Evolutionary conservation across 768 basidiomycete species (phyloP).

Genomic region (Nevesoporus exiguus): DNA sequence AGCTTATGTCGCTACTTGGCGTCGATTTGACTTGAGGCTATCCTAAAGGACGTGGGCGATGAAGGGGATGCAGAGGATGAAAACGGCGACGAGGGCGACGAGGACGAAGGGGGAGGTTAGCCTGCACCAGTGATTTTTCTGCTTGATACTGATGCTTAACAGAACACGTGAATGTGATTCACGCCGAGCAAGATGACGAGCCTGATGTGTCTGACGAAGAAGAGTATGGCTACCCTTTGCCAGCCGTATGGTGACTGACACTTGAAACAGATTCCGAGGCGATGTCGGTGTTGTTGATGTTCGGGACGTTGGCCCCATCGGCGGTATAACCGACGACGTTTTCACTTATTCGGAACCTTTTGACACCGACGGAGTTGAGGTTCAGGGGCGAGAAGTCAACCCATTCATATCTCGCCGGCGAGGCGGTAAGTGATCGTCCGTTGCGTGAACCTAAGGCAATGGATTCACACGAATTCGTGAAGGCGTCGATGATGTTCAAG

Average conservation of each 20-base stretch:
- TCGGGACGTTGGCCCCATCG: slow-evolving; percentile 30
- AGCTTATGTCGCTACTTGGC: background rate
- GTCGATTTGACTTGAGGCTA: slow-evolving; percentile 7
- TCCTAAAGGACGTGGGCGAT: slow-evolving; percentile 50
- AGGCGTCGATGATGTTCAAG: slow-evolving; percentile 54
- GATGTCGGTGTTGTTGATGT: slow-evolving; percentile 40
- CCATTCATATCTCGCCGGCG: slow-evolving; percentile 54
- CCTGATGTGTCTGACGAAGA: slow-evolving; percentile 68
- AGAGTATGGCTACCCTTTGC: slow-evolving; percentile 41
- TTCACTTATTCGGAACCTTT: slow-evolving; percentile 56
- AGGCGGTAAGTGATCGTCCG: slow-evolving; percentile 28
- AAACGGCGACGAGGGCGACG: slow-evolving; percentile 55
- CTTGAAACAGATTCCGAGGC: slow-evolving; percentile 35
- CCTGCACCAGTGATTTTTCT: background rate
- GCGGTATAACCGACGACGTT: slow-evolving; percentile 41
- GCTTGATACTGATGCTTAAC: slow-evolving; percentile 8
- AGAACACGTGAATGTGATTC: slow-evolving; percentile 57
- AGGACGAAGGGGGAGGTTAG: slow-evolving; percentile 24
- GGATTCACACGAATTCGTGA: slow-evolving; percentile 1
- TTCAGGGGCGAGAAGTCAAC: slow-evolving; percentile 40
- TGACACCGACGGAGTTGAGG: slow-evolving; percentile 42
- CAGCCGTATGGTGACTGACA: slow-evolving; percentile 14
- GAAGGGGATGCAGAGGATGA: slow-evolving; percentile 56
- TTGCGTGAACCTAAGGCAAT: background rate
- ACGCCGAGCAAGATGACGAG: slow-evolving; percentile 58